phyloP scores from a whole-genome alignment of 1,284 basidiomycete genomes.

The Ustilago shanxiensis region DNA sequence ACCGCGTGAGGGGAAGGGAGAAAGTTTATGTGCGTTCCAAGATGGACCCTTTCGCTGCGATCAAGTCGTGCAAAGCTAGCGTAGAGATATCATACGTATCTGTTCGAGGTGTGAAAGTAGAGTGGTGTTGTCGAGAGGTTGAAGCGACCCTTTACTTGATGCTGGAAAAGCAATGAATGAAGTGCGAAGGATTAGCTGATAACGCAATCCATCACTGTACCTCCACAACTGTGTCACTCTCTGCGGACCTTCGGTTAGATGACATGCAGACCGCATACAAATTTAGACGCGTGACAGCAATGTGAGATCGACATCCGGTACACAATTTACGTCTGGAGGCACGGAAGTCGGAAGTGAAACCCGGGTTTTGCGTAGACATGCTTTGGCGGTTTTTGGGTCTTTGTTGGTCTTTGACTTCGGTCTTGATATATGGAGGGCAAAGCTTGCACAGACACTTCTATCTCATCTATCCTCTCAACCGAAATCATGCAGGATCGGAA shows the following conservation, averaged over 20 bases:
- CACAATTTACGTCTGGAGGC: not conserved
- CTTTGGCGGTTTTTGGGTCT: not conserved
- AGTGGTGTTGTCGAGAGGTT: no score
- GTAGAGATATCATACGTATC: not conserved
- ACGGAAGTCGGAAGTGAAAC: constrained; percentile 2
- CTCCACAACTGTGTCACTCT: constrained; percentile 16
- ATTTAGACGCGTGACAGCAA: not conserved
- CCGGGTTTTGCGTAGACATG: constrained; percentile 5
- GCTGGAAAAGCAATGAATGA: not conserved
- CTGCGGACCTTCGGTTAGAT: constrained; percentile 8
- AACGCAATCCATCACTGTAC: constrained; percentile 8
- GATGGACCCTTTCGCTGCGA: not conserved
- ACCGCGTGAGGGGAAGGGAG: no score
- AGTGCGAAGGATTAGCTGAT: constrained; percentile 16
- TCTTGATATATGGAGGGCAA: no score
- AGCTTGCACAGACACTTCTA: no score
- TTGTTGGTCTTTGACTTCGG: no score
- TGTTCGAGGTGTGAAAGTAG: not conserved
- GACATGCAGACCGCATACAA: not conserved
- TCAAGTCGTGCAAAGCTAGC: not conserved
- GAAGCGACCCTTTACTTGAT: no score
- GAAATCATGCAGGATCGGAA: no score
- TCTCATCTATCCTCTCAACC: no score
- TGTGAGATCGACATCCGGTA: not conserved
- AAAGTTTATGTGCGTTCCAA: not conserved